Conservation (phyloP, 345 rosid species). For the Luvunga scandens region DNA sequence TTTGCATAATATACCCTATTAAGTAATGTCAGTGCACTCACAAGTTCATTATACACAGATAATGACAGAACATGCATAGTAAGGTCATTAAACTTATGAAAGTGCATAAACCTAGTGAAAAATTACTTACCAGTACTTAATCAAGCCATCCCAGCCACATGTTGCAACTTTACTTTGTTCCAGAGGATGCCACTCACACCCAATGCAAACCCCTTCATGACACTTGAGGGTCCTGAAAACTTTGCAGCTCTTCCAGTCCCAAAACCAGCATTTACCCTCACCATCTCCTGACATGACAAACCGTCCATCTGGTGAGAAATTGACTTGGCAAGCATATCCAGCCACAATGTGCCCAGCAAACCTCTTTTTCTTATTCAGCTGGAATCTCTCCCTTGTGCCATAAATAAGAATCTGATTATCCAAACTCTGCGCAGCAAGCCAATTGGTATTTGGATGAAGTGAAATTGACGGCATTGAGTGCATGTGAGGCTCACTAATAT, state of each 20-base stretch:
- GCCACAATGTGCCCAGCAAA: slow-evolving; percentile 93
- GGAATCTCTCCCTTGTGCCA: slow-evolving; percentile 89
- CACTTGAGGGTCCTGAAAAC: slow-evolving; percentile 89
- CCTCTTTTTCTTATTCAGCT: slow-evolving; percentile 94
- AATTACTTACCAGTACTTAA: slow-evolving; percentile 83
- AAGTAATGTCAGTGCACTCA: background rate
- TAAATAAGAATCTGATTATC: slow-evolving; percentile 95
- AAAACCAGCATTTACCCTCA: slow-evolving; percentile 98
- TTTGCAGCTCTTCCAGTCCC: slow-evolving; percentile 99
- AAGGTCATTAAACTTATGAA: background rate
- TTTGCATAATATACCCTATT: background rate
- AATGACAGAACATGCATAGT: background rate
- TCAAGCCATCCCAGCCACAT: slow-evolving; percentile 99
- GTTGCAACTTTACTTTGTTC: slow-evolving; percentile 99
- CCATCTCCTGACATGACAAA: slow-evolving; percentile 99
- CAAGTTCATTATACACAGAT: background rate
- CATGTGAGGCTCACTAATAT: slow-evolving; percentile 99
- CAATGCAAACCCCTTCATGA: slow-evolving; percentile 91
- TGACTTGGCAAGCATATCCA: slow-evolving; percentile 98
- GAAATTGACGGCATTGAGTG: slow-evolving; percentile 97
- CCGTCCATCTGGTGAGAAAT: slow-evolving; percentile 97
- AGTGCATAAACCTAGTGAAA: background rate
- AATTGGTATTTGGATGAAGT: slow-evolving; percentile 85
- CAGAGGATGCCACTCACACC: slow-evolving; percentile 92
- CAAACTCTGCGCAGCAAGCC: slow-evolving; percentile 98